Percentiles rank a stretch among this genome's conserved stretches.
Conservation (phyloP, 441 rosid genomes). For the Pelargonium australe region DNA sequence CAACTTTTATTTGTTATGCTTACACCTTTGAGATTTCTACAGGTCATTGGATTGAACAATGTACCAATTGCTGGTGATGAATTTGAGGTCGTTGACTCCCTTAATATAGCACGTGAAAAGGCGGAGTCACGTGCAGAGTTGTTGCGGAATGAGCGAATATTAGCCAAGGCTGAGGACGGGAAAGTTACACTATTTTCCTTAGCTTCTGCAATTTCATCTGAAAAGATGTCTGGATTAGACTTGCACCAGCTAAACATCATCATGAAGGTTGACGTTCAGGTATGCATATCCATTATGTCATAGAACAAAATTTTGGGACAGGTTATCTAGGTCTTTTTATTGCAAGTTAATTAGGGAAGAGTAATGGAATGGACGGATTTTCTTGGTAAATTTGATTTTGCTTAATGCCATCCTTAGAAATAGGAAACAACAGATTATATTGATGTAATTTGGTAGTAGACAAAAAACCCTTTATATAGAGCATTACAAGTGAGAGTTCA, state of each 20-base stretch:
- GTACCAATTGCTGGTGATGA: conserved; percentile 92
- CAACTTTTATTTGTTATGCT: not conserved
- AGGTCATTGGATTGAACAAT: conserved; percentile 84
- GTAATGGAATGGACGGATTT: too few species aligned
- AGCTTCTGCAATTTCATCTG: conserved; percentile 79
- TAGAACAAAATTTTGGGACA: too few species aligned
- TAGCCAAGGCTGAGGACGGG: conserved; percentile 93
- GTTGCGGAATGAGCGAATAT: conserved; percentile 71
- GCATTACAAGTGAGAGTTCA: too few species aligned
- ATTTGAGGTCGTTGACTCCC: conserved; percentile 75
- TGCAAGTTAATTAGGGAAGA: too few species aligned
- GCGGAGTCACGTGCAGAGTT: conserved; percentile 67
- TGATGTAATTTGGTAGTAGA: too few species aligned
- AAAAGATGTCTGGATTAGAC: conserved; percentile 79
- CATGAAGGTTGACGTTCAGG: conserved; percentile 94
- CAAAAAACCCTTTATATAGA: too few species aligned
- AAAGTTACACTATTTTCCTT: conserved; percentile 91
- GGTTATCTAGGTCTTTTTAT: too few species aligned
- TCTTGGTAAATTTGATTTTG: too few species aligned
- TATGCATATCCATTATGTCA: conserved; percentile 22
- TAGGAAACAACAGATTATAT: too few species aligned
- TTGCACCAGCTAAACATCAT: conserved; percentile 92
- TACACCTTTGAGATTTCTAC: conserved; percentile 18
- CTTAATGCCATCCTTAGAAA: too few species aligned
- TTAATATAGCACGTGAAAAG: conserved; percentile 79